Evolutionary conservation across 306 rosid genomes (phyloP), one percentile per base, ranked within the genome.

Genomic region (Medicago ruthenica): DNA sequence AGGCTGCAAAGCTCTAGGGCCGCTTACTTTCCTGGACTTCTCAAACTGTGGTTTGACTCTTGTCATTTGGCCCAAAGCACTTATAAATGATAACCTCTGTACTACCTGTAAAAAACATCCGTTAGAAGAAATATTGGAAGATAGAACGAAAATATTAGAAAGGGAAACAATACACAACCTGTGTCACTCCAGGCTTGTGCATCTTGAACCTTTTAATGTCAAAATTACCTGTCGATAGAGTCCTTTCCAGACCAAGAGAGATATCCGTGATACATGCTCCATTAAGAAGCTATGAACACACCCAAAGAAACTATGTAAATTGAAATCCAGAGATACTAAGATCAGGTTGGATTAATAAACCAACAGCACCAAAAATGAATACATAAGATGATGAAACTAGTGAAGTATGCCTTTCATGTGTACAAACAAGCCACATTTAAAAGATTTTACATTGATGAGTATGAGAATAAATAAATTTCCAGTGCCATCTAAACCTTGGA

Each of bases 11-110:
- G 95, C 93, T 83, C 96, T 80, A 39, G 98, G 96, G 73, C 96
- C 98, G 77, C 96, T 93, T 20, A 90, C 95, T 87, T 93, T 93
- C 75, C 92, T 84, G 34, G 98, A 91, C 87, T 94, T 94, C 91
- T 94, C 97, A 84, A 91, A 94, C 72, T 94, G 97, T 14, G 98
- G 98, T 37, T 83, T 51, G 60, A 92, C 79, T 87, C 96, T 87
- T 17, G 98, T 94, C 98, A 94, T 84, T 41, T 90, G 96, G 55
- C 96, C 98, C 69, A 93, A 73, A 54, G 84, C 63, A 70, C 86
- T 83, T 70, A 93, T 91, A 79, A 85, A 94, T 31, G 98, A 90
- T 71, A 91, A 85, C 84, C 98, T 87, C 24, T 86, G 88, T 50
- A 93, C 76, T 70, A 89, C 96, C 97, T 93, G 59, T 64, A 36